A percentile compares a stretch with the other conserved stretches of the same genome.
Conservation (phyloP, 371 early-diverging fungal genomes). For the Choanephora cucurbitarum region DNA sequence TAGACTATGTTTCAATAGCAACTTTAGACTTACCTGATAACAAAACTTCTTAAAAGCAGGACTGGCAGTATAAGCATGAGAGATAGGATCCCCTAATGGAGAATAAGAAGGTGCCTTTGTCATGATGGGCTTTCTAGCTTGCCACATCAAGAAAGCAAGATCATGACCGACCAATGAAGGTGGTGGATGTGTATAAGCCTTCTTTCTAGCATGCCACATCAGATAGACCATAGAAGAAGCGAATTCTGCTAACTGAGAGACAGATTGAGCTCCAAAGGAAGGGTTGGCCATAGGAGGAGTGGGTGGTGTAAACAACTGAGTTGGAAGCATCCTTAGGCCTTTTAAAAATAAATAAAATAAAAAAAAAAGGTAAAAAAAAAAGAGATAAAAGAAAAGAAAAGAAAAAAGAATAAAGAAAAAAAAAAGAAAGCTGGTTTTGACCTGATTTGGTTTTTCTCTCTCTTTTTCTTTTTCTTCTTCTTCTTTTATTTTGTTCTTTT, state of each 20-base stretch:
- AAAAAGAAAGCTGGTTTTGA: too few species aligned
- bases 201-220: constrained; percentile 63
- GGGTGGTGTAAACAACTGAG: constrained; percentile 12
- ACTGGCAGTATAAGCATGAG: constrained; percentile 46
- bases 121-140: constrained; percentile 20
- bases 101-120: constrained; percentile 12
- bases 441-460: too few species aligned
- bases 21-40: constrained; percentile 42
- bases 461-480: too few species aligned
- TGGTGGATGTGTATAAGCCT: constrained; percentile 11
- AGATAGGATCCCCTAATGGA: constrained; percentile 19
- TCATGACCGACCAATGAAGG: constrained; percentile 15
- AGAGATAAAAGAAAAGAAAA: not conserved
- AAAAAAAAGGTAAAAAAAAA: not conserved
- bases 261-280: constrained; percentile 6
- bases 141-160: constrained; percentile 24
- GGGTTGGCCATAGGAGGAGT: constrained; percentile 5
- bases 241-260: constrained; percentile 58
- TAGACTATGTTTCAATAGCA: too few species aligned
- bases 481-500: not conserved
- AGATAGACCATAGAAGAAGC: constrained; percentile 64
- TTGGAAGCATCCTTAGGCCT: constrained; percentile 8
- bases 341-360: constrained; percentile 4
- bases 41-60: constrained; percentile 66
- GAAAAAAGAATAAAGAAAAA: not conserved